Conservation (phyloP, 2,329 filamentous ascomycete genomes). For the Kalmusia sp. region DNA sequence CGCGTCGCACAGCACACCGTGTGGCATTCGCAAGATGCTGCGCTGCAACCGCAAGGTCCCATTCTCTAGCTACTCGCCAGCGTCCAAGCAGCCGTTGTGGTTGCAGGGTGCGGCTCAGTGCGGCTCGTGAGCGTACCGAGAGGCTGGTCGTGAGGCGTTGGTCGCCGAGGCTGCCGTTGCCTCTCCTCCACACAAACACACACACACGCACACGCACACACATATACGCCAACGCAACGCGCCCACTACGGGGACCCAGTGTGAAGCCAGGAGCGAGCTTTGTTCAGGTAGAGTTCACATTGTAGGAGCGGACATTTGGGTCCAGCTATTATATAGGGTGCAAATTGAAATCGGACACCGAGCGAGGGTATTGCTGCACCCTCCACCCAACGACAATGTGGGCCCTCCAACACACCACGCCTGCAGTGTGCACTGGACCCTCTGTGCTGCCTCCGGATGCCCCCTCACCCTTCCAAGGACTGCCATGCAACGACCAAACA, state of each 20-base stretch:
- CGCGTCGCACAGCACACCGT: background rate
- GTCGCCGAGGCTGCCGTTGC: background rate
- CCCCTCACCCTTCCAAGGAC: no score
- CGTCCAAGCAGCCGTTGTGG: no score
- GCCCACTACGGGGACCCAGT: background rate
- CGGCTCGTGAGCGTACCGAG: slow-evolving; percentile 15
- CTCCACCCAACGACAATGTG: background rate
- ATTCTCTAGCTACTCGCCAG: background rate
- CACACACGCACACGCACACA: no score
- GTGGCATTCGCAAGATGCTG: background rate
- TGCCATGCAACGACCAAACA: slow-evolving; percentile 1
- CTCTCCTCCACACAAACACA: background rate
- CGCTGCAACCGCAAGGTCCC: background rate
- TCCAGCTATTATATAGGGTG: slow-evolving; percentile 28
- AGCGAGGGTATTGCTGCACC: slow-evolving; percentile 12
- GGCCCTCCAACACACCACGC: slow-evolving; percentile 7
- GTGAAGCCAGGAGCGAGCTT: background rate
- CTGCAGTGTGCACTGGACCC: background rate
- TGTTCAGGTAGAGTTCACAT: slow-evolving; percentile 12
- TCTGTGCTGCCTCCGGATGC: slow-evolving; percentile 1
- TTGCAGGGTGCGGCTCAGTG: slow-evolving; percentile 12
- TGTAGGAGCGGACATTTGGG: slow-evolving; percentile 18
- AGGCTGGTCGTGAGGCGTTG: slow-evolving; percentile 5
- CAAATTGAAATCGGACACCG: slow-evolving; percentile 23
- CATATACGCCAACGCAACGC: no score